Evolutionary conservation across 495 filamentous ascomycete species (phyloP), one percentile per base, ranked within the genome.

Genomic region (Penicillium riverlandense): DNA sequence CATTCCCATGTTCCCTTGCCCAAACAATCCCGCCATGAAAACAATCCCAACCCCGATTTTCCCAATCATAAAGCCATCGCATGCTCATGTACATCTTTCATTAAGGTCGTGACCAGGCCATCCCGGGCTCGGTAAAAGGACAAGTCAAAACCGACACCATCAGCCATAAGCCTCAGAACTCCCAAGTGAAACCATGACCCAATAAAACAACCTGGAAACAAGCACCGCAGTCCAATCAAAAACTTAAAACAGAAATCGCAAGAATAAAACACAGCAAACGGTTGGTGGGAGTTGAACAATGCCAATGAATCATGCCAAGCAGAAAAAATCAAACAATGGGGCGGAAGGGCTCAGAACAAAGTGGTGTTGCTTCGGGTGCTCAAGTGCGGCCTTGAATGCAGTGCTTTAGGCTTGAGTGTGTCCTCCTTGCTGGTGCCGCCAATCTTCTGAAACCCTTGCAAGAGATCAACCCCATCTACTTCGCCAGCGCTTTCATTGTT

Each of bases 391-490:
- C 72, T 63, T 9, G 66, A 35, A 10, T 58, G 45, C 12, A 61
- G 42, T n/a, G 59, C 38, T 35, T 62, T 65, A 1, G 54, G 47
- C 16, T 61, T 59, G 11, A 58, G 31, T 2, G 47, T 29, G 16
- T 63, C 59, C 6, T 70, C 59, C 40, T 66, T 68, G 37, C 45
- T 59, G 37, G 61, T 43, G 4, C 71, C 80, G 44, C 88, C 88
- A 62, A 95, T 96, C 63, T 88, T 89, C 61, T 88, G 83, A 54
- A 96, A 95, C 7, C 88, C 89, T 58, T 89, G 85, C 41, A 90
- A 74, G 43, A 97, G 82, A 63, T 96, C 90, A 37, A 94, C 74
- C 1, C 83, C 85, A 29, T 79, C 71, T 14, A 81, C 75, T 40
- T 86, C 85, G 29, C 69, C 70, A 4, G 71, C 57, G 39, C 80